phyloP scores from a whole-genome alignment of 768 basidiomycete genomes.

The Termitomyces sp. region DNA sequence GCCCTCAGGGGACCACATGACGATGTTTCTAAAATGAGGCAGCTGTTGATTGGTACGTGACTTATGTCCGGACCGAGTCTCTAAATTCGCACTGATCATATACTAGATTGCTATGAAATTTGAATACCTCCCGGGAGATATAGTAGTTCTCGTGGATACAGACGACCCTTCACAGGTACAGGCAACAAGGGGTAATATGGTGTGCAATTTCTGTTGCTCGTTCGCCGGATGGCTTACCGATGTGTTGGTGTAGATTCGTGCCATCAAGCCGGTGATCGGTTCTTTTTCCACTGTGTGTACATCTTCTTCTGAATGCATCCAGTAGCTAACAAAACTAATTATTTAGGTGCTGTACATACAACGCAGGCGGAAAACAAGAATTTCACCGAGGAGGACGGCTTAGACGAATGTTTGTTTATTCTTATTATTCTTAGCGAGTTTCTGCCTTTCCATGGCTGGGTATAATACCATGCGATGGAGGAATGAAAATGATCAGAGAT shows the following conservation, averaged over 20 bases:
- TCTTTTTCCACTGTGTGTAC: constrained; percentile 55
- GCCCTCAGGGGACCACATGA: not conserved
- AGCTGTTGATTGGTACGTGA: constrained; percentile 26
- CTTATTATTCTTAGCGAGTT: not conserved
- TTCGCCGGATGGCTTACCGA: not conserved
- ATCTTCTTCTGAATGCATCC: too few species aligned
- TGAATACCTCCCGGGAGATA: constrained; percentile 34
- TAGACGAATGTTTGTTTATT: constrained; percentile 51
- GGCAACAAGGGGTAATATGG: constrained; percentile 45
- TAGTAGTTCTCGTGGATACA: constrained; percentile 44
- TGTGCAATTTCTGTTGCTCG: constrained; percentile 18
- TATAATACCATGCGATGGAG: constrained; percentile 30
- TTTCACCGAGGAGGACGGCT: constrained; percentile 45
- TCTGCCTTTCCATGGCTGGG: constrained; percentile 18
- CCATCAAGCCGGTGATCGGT: constrained; percentile 46
- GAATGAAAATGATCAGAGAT: not conserved
- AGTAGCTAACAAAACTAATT: not conserved
- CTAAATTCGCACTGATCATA: not conserved
- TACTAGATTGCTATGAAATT: constrained; percentile 35
- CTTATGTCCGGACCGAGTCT: too few species aligned
- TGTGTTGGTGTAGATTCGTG: constrained; percentile 27
- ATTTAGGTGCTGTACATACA: constrained; percentile 46
- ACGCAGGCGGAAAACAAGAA: constrained; percentile 40
- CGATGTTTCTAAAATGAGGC: not conserved
- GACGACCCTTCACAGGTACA: constrained; percentile 22